Percentiles rank a stretch among this genome's conserved stretches.
Conservation (phyloP, 345 rosid genomes). For the Nephelium lappaceum region DNA sequence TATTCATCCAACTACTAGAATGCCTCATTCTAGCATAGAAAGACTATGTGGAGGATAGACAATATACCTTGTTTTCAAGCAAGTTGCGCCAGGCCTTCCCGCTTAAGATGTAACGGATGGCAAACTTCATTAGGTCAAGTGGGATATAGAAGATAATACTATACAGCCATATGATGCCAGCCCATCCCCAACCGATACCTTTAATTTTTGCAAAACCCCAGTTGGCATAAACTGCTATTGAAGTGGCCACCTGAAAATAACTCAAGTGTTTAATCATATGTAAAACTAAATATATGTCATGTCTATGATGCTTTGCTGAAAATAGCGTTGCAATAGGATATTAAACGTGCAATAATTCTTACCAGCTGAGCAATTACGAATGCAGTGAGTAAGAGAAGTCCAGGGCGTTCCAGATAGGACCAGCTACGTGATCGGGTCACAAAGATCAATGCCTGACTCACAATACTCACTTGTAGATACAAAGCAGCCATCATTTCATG, state of each 20-base stretch:
- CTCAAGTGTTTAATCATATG: conserved; percentile 9
- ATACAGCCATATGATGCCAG: conserved; percentile 82
- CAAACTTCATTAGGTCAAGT: conserved; percentile 74
- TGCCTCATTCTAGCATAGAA: background rate
- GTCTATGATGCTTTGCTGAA: no score
- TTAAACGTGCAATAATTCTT: conserved; percentile 15
- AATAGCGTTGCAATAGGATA: background rate
- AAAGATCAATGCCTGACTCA: conserved; percentile 91
- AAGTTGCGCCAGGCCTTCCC: conserved; percentile 84
- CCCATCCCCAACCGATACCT: conserved; percentile 98
- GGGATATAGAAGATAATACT: conserved; percentile 77
- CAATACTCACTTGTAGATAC: conserved; percentile 95
- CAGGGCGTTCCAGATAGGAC: conserved; percentile 85
- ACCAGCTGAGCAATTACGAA: conserved; percentile 75
- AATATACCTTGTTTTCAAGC: conserved; percentile 77
- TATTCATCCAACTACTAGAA: background rate
- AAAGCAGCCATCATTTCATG: conserved; percentile 80
- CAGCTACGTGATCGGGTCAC: conserved; percentile 94
- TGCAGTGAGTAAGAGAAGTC: conserved; percentile 55
- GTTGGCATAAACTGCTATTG: conserved; percentile 65
- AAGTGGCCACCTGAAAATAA: conserved; percentile 60
- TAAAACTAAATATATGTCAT: background rate
- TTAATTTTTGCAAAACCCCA: conserved; percentile 80
- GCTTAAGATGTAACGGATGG: conserved; percentile 71
- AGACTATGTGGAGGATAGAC: background rate